Evolutionary conservation across 176 grass and related monocot species (phyloP), one percentile per base, ranked within the genome.

Genomic region (Panicum miliaceum): DNA sequence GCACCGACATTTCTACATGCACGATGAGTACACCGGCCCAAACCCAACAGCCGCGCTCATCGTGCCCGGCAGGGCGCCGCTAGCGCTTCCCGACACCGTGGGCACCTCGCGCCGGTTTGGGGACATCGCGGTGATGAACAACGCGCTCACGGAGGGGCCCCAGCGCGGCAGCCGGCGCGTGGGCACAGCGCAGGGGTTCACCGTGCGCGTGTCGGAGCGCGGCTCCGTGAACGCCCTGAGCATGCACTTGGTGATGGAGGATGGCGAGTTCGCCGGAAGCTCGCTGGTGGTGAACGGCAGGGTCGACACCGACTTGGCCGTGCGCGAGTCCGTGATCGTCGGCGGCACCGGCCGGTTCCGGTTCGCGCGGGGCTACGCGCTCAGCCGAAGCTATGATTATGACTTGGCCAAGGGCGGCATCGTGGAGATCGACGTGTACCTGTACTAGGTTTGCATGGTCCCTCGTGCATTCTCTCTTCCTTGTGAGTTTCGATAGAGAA

Each of bases 341-440:
- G 92, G 92, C 25, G 92, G 88, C 48, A 91, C 88, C 32, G 86
- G 88, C 23, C 67, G 74, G 4, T 94, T 94, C 60, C 63, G 92
- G 15, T 72, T 77, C 35, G 86, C 88, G 4, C 36, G 60, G 57
- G 88, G 92, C 2, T 90, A 84, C 32, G 45, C 50, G 5, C 22
- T 78, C 11, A 83, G 69, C 5, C 58, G 43, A 46, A 92, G 66
- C 78, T 84, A 84, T 59, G 68, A 89, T 19, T 87, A 90, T 18
- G 57, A 84, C 58, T 2, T 92, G 12, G 70, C 79, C 45, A 73
- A 16, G 1, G 91, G 91, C 4, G 91, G 87, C 15, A 5, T 86
- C 6, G 86, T 92, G 5, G 87, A 92, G 84, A 41, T 89, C 29
- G 84, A 89, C 12, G 74, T 92, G 3, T 86, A 84, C n/a, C 58